These are phyloP conservation scores for Pecoramyces ruminantium DNA, from an alignment of 192 early-diverging fungal genomes.

Conservation along the genomic window DNA sequence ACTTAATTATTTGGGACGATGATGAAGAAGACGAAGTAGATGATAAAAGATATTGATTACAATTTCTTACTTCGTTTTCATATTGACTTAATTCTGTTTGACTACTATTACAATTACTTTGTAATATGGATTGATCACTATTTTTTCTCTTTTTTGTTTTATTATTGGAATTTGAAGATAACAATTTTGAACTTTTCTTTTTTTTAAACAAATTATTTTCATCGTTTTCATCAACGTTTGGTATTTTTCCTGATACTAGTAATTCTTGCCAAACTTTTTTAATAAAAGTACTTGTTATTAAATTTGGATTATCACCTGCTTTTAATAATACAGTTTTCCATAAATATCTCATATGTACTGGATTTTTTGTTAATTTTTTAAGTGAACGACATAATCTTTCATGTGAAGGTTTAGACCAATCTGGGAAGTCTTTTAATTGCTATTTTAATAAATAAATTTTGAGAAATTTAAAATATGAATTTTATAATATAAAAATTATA, in stretches of 20 bases:
- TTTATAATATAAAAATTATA: background rate
- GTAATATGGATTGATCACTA: too few relatives aligned
- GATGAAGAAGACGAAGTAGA: too few relatives aligned
- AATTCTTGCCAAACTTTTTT: background rate
- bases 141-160: too few relatives aligned
- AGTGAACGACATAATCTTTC: background rate
- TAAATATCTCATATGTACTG: background rate
- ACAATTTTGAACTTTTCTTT: background rate
- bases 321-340: background rate
- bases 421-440: background rate
- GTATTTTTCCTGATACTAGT: background rate
- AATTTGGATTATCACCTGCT: background rate
- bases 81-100: too few relatives aligned
- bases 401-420: background rate
- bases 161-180: background rate
- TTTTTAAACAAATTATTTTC: background rate
- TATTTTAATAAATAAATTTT: background rate
- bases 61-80: too few relatives aligned
- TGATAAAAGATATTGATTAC: too few relatives aligned
- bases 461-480: too few relatives aligned
- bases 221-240: background rate
- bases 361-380: background rate
- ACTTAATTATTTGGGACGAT: too few relatives aligned
- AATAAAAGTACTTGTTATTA: background rate
- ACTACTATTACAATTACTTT: too few relatives aligned